Percentiles rank a stretch among this genome's conserved stretches.
Conservation (phyloP, 495 filamentous ascomycete genomes). For the Saxophila tyrrhenica region DNA sequence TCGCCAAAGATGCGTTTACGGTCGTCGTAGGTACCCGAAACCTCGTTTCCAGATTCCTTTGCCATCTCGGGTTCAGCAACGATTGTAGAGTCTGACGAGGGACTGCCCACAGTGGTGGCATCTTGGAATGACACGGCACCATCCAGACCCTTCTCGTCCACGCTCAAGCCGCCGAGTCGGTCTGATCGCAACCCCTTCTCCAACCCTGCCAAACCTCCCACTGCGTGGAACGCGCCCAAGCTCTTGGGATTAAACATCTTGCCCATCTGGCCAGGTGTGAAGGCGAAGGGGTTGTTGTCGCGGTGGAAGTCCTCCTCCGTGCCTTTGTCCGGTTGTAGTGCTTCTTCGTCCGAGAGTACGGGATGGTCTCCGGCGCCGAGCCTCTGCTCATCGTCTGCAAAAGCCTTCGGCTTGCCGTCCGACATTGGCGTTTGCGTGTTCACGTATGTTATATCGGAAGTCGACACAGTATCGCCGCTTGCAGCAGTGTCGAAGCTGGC, state of each 20-base stretch:
- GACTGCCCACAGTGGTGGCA: constrained; percentile 28
- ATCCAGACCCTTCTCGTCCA: constrained; percentile 58
- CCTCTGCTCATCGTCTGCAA: constrained; percentile 4
- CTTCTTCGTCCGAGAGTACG: constrained; percentile 42
- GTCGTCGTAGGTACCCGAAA: constrained; percentile 40
- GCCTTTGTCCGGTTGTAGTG: constrained; percentile 56
- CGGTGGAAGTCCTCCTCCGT: constrained; percentile 63
- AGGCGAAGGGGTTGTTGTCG: constrained; percentile 69
- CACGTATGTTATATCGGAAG: constrained; percentile 37
- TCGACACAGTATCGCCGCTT: constrained; percentile 40
- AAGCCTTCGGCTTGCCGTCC: constrained; percentile 28
- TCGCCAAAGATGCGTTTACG: constrained; percentile 56
- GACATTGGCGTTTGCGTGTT: constrained; percentile 26
- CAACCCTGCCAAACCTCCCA: constrained; percentile 66
- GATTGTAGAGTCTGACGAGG: constrained; percentile 11
- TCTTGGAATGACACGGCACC: constrained; percentile 63
- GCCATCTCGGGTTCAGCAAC: constrained; percentile 6
- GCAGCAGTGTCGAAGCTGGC: constrained; percentile 50
- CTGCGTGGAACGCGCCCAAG: constrained; percentile 60
- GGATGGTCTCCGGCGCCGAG: constrained; percentile 15
- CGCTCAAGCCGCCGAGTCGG: constrained; percentile 53
- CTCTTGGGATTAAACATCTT: constrained; percentile 77
- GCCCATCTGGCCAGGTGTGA: constrained; percentile 66
- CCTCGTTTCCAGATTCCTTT: background rate
- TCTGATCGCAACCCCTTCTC: constrained; percentile 68